Base-by-base conservation (phyloP, 352 stramenopile species). In the Phytophthora kernoviae region DNA sequence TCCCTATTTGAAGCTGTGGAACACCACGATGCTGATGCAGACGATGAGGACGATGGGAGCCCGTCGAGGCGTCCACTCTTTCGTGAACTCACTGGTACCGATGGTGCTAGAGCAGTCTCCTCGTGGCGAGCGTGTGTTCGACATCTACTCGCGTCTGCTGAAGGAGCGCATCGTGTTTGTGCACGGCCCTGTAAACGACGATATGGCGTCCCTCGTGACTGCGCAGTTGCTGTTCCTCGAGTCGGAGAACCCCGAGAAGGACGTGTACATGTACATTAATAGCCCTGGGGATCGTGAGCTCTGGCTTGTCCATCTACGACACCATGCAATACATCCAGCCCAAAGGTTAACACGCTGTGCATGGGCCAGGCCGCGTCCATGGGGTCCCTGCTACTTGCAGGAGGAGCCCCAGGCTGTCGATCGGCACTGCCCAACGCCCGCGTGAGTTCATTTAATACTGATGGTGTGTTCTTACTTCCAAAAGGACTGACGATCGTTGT, bases 231-330 rank as follows among this genome's bases (percentile, higher is more conserved):
- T 99, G 57, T 99, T 99, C 75, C 84, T 99, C 62, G 96, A 98
- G 70, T 90, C 88, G 18, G 97, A 99, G 79, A 90, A 99, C 70
- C 91, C 87, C 11, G 92, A 97, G 46, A 99, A 99, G 81, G 96
- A 98, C 58, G 97, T 99, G 65, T 99, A 97, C 77, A 94, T 99
- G 68, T 99, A 99, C 81, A 98, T 99, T 64, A 99, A 99, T 81
- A 99, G 90, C 64, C 97, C 97, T 22, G 96, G 97, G 97, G 97
- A 93, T 96, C 26, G 97, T 99, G 58, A 98, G 96, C 63, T 96
- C 96, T 27, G 97, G 97, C 3, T 78, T 99, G 44, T 96, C 97
- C 49, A 99, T 99, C 70, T 99, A 98, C 74, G 97, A 99, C 79
- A 98, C 94, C 26, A 99, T 99, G 93, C 96, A 96, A 71, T 96